Conservation (phyloP, 352 stramenopile species). For the Phytophthora nicotianae region DNA sequence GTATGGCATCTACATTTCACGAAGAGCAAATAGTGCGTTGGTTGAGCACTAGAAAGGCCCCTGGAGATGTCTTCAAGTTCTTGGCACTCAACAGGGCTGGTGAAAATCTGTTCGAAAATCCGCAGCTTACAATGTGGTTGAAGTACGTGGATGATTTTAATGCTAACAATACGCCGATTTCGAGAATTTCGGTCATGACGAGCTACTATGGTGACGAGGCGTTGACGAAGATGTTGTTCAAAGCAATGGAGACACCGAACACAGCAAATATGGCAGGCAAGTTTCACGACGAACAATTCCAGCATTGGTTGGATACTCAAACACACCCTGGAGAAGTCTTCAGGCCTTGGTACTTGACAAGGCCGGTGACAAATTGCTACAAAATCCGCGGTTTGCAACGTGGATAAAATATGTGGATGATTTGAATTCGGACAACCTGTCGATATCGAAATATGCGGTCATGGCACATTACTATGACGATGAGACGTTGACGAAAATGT, state of each 20-base stretch:
- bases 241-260: not conserved
- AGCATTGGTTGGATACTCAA: not conserved
- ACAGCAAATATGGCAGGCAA: not conserved
- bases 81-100: not conserved
- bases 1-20: not conserved
- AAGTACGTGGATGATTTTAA: not conserved
- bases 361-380: not conserved
- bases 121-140: not conserved
- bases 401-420: not conserved
- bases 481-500: not conserved
- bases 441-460: not conserved
- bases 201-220: not conserved
- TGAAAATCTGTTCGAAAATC: not conserved
- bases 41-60: not conserved
- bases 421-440: not conserved
- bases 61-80: not conserved
- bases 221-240: not conserved
- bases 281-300: not conserved
- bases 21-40: not conserved
- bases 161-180: not conserved
- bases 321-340: not conserved
- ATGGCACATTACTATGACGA: not conserved
- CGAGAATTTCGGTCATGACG: not conserved
- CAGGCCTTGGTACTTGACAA: not conserved
- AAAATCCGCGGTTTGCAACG: not conserved